phyloP scores from a whole-genome alignment of 73 alveolate genomes.

The Paramecium primaurelia region DNA sequence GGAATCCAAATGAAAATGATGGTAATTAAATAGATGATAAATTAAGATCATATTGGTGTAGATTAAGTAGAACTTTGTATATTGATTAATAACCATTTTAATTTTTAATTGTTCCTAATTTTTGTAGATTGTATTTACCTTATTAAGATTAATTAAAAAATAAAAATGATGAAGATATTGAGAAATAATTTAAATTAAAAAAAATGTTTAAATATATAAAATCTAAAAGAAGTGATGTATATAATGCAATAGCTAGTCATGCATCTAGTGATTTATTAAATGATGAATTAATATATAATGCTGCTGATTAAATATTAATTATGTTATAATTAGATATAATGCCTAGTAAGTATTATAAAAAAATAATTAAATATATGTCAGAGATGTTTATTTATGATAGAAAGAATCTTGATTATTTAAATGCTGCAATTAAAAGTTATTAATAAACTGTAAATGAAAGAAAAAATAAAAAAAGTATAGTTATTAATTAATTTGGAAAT shows the following conservation, averaged over 20 bases:
- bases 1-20: background rate
- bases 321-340: background rate
- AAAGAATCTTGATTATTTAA: constrained; percentile 4
- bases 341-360: background rate
- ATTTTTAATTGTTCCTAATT: background rate
- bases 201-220: background rate
- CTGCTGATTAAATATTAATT: background rate
- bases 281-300: background rate
- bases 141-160: background rate
- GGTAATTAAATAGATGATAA: background rate
- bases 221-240: background rate
- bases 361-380: background rate
- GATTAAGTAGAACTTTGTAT: background rate
- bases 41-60: constrained; percentile 39
- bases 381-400: constrained; percentile 32
- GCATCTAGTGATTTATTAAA: background rate
- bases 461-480: background rate
- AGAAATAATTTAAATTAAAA: background rate
- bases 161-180: background rate
- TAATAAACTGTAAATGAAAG: background rate
- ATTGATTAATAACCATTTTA: constrained; percentile 26
- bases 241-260: background rate
- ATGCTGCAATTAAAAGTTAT: background rate
- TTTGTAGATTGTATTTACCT: constrained; percentile 10
- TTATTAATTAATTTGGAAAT: background rate